Percentiles rank a stretch among this genome's conserved stretches.
Evolutionary conservation across 2,329 filamentous ascomycete genomes (phyloP).

Genomic region (Beauveria brongniartii): DNA sequence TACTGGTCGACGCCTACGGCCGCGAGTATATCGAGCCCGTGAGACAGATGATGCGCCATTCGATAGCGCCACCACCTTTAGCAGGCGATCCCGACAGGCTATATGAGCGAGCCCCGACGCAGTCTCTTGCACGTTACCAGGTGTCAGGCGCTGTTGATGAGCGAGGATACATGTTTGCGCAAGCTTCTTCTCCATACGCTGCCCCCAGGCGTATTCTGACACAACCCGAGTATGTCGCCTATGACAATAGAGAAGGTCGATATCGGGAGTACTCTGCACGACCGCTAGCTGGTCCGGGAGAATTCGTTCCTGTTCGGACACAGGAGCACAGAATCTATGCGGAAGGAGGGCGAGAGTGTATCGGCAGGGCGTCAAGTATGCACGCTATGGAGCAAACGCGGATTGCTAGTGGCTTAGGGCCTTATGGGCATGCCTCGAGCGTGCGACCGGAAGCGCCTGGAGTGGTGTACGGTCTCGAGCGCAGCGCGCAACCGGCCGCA

Average conservation of each 20-base stretch:
- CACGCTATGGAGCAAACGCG: conserved; percentile 41
- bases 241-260: conserved; percentile 45
- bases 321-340: conserved; percentile 34
- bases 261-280: conserved; percentile 51
- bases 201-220: conserved; percentile 51
- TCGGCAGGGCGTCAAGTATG: conserved; percentile 48
- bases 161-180: conserved; percentile 40
- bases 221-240: conserved; percentile 49
- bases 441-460: conserved; percentile 27
- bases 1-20: conserved; percentile 76
- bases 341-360: conserved; percentile 44
- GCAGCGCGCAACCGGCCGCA: background rate
- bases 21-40: conserved; percentile 63
- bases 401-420: conserved; percentile 31
- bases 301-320: conserved; percentile 42
- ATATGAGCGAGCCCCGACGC: conserved; percentile 56
- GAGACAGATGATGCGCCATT: conserved; percentile 39
- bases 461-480: conserved; percentile 2
- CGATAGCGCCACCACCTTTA: conserved; percentile 40
- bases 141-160: conserved; percentile 41
- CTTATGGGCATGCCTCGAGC: conserved; percentile 37
- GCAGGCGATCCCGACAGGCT: conserved; percentile 46
- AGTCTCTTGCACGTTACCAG: conserved; percentile 43
- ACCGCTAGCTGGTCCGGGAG: conserved; percentile 33
- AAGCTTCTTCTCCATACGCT: conserved; percentile 41